phyloP scores from a whole-genome alignment of 805 yeast species.

The Scheffersomyces stipitis region DNA sequence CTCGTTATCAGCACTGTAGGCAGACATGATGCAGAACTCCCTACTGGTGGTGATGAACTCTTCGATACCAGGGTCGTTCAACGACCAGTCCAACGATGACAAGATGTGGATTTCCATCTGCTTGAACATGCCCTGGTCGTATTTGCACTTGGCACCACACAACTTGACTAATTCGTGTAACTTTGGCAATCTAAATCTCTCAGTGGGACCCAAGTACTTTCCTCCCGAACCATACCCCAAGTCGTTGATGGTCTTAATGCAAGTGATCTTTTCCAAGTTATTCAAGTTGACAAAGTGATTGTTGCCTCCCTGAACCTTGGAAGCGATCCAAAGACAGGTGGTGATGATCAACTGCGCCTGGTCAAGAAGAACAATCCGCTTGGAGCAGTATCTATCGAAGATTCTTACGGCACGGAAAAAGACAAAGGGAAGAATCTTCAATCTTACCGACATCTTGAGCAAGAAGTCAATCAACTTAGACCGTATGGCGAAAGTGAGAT shows the following conservation, averaged over 20 bases:
- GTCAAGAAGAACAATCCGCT: constrained; percentile 76
- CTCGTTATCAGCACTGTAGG: constrained; percentile 17
- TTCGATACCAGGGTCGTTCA: constrained; percentile 58
- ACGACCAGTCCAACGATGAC: constrained; percentile 69
- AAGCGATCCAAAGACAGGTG: constrained; percentile 89
- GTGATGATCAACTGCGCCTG: constrained; percentile 91
- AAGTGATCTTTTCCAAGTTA: constrained; percentile 20
- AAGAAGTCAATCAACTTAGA: constrained; percentile 76
- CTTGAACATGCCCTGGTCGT: constrained; percentile 44
- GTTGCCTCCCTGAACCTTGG: constrained; percentile 79
- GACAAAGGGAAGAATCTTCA: constrained; percentile 67
- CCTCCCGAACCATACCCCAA: constrained; percentile 54
- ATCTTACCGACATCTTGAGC: constrained; percentile 64
- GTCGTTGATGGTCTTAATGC: constrained; percentile 34
- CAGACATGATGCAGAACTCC: constrained; percentile 23
- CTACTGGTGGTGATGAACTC: constrained; percentile 33
- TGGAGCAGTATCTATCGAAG: constrained; percentile 89
- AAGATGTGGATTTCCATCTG: constrained; percentile 81
- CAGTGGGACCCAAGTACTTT: constrained; percentile 65
- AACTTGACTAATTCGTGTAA: constrained; percentile 67
- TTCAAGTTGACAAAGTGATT: constrained; percentile 57
- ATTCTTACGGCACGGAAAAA: constrained; percentile 68
- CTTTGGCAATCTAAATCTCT: constrained; percentile 73
- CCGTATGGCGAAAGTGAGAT: constrained; percentile 71
- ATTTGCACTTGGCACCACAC: constrained; percentile 63